phyloP scores from a whole-genome alignment of 1,284 basidiomycete species.

The Anthracocystis walkeri region DNA sequence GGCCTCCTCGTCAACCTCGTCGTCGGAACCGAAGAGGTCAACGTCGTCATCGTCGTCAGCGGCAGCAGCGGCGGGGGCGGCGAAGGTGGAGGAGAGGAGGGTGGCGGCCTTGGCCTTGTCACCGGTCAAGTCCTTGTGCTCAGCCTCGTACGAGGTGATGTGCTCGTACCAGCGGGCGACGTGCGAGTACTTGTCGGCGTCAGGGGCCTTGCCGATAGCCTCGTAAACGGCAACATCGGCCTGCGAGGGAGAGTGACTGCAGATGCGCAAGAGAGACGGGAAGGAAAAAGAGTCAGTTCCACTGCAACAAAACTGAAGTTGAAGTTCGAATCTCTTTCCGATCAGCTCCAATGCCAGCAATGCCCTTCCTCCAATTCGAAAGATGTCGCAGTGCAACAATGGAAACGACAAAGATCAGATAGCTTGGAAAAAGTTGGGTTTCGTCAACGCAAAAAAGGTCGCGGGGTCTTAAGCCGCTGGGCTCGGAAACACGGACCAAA shows the following conservation, averaged over 20 bases:
- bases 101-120: constrained; percentile 67
- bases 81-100: constrained; percentile 47
- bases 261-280: neutral
- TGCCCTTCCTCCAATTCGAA: neutral
- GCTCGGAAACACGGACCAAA: constrained; percentile 71
- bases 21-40: constrained; percentile 91
- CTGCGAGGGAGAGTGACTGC: constrained; percentile 92
- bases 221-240: constrained; percentile 96
- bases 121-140: constrained; percentile 64
- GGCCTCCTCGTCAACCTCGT: constrained; percentile 91
- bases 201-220: constrained; percentile 76
- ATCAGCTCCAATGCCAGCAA: constrained; percentile 1
- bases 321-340: neutral
- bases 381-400: too few species aligned
- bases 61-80: constrained; percentile 69
- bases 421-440: constrained; percentile 64
- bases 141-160: constrained; percentile 66
- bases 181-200: constrained; percentile 77
- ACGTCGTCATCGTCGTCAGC: constrained; percentile 91
- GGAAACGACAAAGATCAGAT: constrained; percentile 56
- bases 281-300: constrained; percentile 16
- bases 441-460: constrained; percentile 68
- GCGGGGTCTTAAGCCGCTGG: constrained; percentile 70
- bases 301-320: neutral
- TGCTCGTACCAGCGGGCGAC: constrained; percentile 88